Evolutionary conservation across 139 green algal genomes (phyloP), one percentile per base, ranked within the genome.

Genomic region (Penium margaritaceum): DNA sequence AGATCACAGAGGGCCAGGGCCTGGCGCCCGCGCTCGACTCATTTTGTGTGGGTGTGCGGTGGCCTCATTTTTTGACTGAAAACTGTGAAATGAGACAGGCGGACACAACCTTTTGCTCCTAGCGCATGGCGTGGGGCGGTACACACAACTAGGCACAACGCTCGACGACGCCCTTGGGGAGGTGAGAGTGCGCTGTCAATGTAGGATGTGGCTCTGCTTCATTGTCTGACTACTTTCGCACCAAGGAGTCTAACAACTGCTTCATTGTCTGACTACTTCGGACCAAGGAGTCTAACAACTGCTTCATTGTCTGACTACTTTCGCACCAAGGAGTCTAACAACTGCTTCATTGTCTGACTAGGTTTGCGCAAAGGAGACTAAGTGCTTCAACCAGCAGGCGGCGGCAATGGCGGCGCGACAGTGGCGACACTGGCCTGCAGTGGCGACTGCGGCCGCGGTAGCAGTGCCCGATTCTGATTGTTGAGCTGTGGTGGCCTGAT

Each of bases 51-150:
- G n/a, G n/a, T n/a, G n/a, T n/a, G n/a, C n/a, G n/a, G n/a, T n/a
- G n/a, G n/a, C n/a, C n/a, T n/a, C n/a, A n/a, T n/a, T n/a, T n/a
- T n/a, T n/a, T n/a, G n/a, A n/a, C n/a, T n/a, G n/a, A n/a, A n/a
- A n/a, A n/a, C n/a, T n/a, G n/a, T n/a, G n/a, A n/a, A n/a, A n/a
- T n/a, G n/a, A n/a, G n/a, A n/a, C 66, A 39, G 7, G 93, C 88
- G 94, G 94, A 0, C 94, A 98, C 87, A 97, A 96, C 83, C 81
- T 96, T 72, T 77, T 98, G 70, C 72, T 97, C 57, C 67, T 96
- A 38, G 91, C 91, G 44, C 83, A 89, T 21, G 90, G 90, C 0
- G 83, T 97, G 5, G 94, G 94, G 1, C 38, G 82, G 17, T 97
- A 98, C 80, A 84, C 89, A 34, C 86, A 95, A 78, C 85, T 98